These are phyloP conservation scores for Podaxis sp. DNA, from an alignment of 768 basidiomycete species.

Conservation along the genomic window DNA sequence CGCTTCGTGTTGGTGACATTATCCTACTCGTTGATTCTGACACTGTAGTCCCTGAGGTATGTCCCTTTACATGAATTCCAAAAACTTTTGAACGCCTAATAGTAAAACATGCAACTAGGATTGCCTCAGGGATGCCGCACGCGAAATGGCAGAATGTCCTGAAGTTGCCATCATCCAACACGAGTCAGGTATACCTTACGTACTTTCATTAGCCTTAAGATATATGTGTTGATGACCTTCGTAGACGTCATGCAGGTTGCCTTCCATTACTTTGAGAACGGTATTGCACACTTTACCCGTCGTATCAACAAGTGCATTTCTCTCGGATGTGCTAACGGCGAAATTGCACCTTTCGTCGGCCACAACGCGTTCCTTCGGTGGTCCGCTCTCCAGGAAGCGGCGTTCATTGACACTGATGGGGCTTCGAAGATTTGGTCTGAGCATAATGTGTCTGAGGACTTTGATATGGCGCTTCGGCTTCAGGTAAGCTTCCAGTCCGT, in stretches of 20 bases:
- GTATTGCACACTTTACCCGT: conserved; percentile 83
- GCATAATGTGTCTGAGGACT: conserved; percentile 78
- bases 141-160: conserved; percentile 77
- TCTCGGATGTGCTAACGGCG: conserved; percentile 76
- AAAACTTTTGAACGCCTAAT: neutral
- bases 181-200: conserved; percentile 55
- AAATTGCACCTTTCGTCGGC: conserved; percentile 80
- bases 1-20: conserved; percentile 72
- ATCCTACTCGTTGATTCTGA: conserved; percentile 83
- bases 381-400: conserved; percentile 84
- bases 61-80: neutral
- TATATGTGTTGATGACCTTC: conserved; percentile 6
- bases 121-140: conserved; percentile 86
- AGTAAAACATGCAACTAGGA: conserved; percentile 39
- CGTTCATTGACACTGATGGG: conserved; percentile 60
- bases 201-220: neutral
- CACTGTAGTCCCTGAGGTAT: conserved; percentile 69
- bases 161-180: conserved; percentile 90
- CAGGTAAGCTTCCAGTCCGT: conserved; percentile 26
- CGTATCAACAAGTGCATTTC: conserved; percentile 83
- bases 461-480: conserved; percentile 73
- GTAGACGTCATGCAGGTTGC: conserved; percentile 88
- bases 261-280: conserved; percentile 87
- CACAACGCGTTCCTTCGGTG: conserved; percentile 90
- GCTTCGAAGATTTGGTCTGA: conserved; percentile 80